These are phyloP conservation scores for Kokia cookei DNA, from an alignment of 441 rosid species.

Conservation along the genomic window DNA sequence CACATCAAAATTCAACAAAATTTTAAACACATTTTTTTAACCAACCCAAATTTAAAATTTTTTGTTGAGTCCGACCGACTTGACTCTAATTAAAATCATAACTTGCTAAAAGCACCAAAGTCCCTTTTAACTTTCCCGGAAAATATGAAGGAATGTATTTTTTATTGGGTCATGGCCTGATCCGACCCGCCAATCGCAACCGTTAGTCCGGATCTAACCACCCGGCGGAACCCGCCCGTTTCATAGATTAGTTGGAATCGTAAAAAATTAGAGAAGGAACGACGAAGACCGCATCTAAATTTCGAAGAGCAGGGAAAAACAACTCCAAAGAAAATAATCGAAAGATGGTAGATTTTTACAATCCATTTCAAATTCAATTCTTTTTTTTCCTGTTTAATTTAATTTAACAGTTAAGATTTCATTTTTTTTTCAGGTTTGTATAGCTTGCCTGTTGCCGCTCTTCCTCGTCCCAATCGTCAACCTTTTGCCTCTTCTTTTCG, in stretches of 20 bases:
- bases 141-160: no score
- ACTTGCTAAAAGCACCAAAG: no score
- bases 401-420: background rate
- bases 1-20: no score
- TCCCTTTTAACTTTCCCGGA: no score
- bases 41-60: no score
- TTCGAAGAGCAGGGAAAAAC: background rate
- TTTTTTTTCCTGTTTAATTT: background rate
- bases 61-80: no score
- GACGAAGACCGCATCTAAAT: background rate
- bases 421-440: slow-evolving; percentile 50
- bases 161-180: background rate
- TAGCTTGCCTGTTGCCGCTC: slow-evolving; percentile 78
- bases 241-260: background rate
- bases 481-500: slow-evolving; percentile 56
- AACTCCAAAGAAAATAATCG: background rate
- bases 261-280: background rate
- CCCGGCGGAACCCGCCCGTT: background rate
- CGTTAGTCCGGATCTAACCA: background rate
- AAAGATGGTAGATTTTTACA: slow-evolving; percentile 4
- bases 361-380: background rate
- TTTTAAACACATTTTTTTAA: no score
- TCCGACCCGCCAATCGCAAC: background rate
- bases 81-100: no score
- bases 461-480: slow-evolving; percentile 85